Conservation (phyloP, 2,329 filamentous ascomycete species). For the Huntiella decipiens region DNA sequence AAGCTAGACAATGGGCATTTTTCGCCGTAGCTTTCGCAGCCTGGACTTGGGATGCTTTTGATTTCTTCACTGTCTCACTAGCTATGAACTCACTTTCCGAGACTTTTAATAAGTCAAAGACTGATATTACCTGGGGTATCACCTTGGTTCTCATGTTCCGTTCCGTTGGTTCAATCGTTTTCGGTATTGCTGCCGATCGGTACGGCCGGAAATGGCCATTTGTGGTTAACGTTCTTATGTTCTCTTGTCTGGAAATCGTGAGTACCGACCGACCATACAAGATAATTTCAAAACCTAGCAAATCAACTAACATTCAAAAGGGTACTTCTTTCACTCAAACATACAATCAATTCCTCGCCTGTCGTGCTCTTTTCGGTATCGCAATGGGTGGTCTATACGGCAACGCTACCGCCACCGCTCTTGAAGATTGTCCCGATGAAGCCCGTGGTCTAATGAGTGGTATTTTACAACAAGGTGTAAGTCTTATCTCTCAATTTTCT, state of each 20-base stretch:
- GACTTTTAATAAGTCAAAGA: constrained; percentile 32
- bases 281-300: too few species aligned
- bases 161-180: constrained; percentile 54
- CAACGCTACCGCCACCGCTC: constrained; percentile 58
- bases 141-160: constrained; percentile 57
- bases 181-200: constrained; percentile 59
- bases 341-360: constrained; percentile 52
- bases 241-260: constrained; percentile 45
- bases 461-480: constrained; percentile 51
- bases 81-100: constrained; percentile 50
- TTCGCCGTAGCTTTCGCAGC: constrained; percentile 35
- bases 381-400: constrained; percentile 71
- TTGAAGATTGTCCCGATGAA: constrained; percentile 53
- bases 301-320: neutral
- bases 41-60: constrained; percentile 65
- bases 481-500: constrained; percentile 10
- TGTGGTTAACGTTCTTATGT: constrained; percentile 58
- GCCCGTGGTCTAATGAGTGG: constrained; percentile 56
- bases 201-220: constrained; percentile 73
- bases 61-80: constrained; percentile 64
- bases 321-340: constrained; percentile 58
- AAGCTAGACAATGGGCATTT: constrained; percentile 32
- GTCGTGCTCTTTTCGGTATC: constrained; percentile 55
- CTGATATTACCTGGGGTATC: constrained; percentile 54
- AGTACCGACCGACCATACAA: neutral